These are phyloP conservation scores for Wickerhamiella hasegawae DNA, from an alignment of 805 yeast genomes.

Conservation along the genomic window DNA sequence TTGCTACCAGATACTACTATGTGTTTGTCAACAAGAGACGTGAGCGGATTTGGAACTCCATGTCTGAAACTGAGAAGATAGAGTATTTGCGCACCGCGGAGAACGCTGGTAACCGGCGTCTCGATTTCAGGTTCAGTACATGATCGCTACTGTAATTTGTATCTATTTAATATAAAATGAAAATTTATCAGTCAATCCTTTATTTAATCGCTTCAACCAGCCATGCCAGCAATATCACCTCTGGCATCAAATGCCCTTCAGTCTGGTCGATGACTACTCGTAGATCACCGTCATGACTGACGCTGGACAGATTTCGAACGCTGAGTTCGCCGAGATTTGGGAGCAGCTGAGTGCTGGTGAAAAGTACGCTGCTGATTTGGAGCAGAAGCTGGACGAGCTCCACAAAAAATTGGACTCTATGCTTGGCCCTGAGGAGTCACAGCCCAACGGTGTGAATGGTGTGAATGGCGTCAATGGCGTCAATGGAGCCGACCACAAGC, in stretches of 20 bases:
- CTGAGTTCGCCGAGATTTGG: conserved; percentile 15
- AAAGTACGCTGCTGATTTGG: conserved; percentile 11
- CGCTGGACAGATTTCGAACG: conserved; percentile 8
- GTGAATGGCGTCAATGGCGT: too few species aligned
- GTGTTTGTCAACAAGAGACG: conserved; percentile 18
- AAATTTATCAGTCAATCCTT: too few species aligned
- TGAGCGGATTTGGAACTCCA: conserved; percentile 32
- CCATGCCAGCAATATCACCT: not conserved
- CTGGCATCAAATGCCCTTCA: not conserved
- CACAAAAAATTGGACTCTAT: conserved; percentile 12
- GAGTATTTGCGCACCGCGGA: conserved; percentile 30
- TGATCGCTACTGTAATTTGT: not conserved
- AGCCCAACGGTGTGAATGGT: too few species aligned
- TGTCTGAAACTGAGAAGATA: conserved; percentile 33
- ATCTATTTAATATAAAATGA: too few species aligned
- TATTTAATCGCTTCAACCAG: too few species aligned
- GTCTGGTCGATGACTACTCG: not conserved
- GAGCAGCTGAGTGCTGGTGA: conserved; percentile 14
- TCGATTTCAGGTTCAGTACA: conserved; percentile 30
- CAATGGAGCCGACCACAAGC: too few species aligned
- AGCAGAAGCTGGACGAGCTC: conserved; percentile 10
- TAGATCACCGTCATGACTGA: too few species aligned
- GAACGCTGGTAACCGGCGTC: conserved; percentile 39
- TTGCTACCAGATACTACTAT: conserved; percentile 18
- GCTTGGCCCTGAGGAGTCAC: too few species aligned